phyloP scores from a whole-genome alignment of 164 flowering plant species.

The Hamamelis virginiana region DNA sequence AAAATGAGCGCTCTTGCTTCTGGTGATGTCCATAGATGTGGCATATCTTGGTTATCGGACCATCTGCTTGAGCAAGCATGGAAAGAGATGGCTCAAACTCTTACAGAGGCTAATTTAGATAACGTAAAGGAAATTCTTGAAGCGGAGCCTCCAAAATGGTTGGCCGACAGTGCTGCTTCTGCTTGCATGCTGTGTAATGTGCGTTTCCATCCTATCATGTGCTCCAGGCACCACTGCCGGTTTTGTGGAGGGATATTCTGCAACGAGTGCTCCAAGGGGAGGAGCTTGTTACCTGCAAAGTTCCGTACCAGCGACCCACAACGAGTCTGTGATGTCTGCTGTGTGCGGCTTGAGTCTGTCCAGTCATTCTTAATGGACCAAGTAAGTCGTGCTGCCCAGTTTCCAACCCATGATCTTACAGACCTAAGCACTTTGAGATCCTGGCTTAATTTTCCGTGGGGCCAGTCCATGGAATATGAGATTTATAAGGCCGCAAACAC shows the following conservation, averaged over 20 bases:
- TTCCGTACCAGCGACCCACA: too few relatives aligned
- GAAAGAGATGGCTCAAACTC: constrained; percentile 95
- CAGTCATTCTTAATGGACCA: constrained; percentile 84
- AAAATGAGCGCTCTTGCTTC: constrained; percentile 72
- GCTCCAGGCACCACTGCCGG: constrained; percentile 84
- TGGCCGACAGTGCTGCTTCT: constrained; percentile 89
- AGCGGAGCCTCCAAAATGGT: constrained; percentile 88
- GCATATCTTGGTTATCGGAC: too few relatives aligned
- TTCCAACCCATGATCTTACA: constrained; percentile 89
- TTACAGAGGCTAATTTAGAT: constrained; percentile 67
- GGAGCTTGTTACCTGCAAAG: too few relatives aligned
- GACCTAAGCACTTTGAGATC: constrained; percentile 97
- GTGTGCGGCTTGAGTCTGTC: constrained; percentile 82
- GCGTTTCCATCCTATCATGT: constrained; percentile 91
- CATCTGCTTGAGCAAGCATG: constrained; percentile 52
- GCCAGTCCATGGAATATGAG: constrained; percentile 93
- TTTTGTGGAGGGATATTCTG: too few relatives aligned
- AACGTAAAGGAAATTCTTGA: constrained; percentile 67
- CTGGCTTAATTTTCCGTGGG: constrained; percentile 97
- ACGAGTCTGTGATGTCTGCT: constrained; percentile 37
- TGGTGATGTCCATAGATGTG: constrained; percentile 15
- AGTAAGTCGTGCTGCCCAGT: constrained; percentile 90
- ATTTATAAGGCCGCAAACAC: constrained; percentile 94
- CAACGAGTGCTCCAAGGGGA: too few relatives aligned
- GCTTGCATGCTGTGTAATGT: constrained; percentile 90